These are phyloP conservation scores for Malassezia nana DNA, from an alignment of 1,284 basidiomycete genomes.

Conservation along the genomic window DNA sequence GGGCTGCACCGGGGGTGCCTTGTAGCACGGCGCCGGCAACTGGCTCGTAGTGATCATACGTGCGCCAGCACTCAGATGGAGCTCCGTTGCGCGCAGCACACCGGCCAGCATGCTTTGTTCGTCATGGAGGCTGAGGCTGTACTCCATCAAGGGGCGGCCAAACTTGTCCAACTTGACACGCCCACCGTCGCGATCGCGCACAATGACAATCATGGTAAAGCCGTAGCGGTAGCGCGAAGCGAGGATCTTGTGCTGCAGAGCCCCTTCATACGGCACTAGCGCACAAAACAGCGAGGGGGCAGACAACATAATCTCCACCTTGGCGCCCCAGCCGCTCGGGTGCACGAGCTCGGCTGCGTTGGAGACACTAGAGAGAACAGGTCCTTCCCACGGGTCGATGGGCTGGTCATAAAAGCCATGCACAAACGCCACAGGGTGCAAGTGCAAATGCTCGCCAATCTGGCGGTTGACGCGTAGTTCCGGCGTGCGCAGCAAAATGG, in stretches of 20 bases:
- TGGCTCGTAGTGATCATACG: constrained; percentile 49
- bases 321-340: constrained; percentile 48
- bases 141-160: constrained; percentile 48
- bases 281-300: constrained; percentile 47
- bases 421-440: constrained; percentile 51
- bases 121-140: constrained; percentile 49
- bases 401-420: constrained; percentile 50
- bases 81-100: constrained; percentile 48
- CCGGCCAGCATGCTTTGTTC: constrained; percentile 46
- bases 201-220: constrained; percentile 43
- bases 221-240: constrained; percentile 46
- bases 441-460: constrained; percentile 51
- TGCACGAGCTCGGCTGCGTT: constrained; percentile 39
- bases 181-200: constrained; percentile 47
- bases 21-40: constrained; percentile 32
- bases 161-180: constrained; percentile 47
- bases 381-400: constrained; percentile 51
- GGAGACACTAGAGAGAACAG: constrained; percentile 51
- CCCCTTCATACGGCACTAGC: constrained; percentile 45
- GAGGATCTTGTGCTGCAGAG: constrained; percentile 47
- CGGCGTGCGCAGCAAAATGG: constrained; percentile 50
- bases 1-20: constrained; percentile 11
- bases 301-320: constrained; percentile 51
- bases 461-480: constrained; percentile 49
- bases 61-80: constrained; percentile 50